These are phyloP conservation scores for Tetramitus jugosus DNA, from an alignment of 208 protist genomes.

Conservation along the genomic window DNA sequence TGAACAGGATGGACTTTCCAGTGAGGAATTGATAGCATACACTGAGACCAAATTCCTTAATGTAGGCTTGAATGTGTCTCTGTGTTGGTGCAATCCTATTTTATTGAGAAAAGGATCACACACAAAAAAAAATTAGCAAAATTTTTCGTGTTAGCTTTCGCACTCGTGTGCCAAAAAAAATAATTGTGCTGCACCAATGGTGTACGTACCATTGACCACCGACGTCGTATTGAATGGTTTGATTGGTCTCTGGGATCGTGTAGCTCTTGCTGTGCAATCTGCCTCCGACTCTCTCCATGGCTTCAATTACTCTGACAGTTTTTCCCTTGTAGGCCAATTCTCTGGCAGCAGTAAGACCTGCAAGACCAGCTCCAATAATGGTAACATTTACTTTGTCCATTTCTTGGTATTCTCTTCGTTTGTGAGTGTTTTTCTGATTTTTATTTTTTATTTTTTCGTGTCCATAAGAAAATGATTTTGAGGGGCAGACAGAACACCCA, in stretches of 20 bases:
- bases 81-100: background rate
- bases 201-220: background rate
- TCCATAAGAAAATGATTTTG: no score
- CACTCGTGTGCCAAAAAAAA: background rate
- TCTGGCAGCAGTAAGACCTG: background rate
- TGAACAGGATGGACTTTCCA: no score
- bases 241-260: background rate
- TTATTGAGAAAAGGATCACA: background rate
- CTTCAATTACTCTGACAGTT: background rate
- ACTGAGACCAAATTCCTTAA: no score
- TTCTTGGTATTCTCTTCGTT: no score
- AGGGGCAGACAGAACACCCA: no score
- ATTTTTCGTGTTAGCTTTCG: no score
- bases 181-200: background rate
- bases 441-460: no score
- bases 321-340: background rate
- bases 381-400: slow-evolving; percentile 1
- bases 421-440: no score
- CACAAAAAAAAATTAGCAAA: background rate
- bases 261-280: background rate
- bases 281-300: slow-evolving; percentile 1
- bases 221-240: background rate
- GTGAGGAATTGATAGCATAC: no score
- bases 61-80: background rate
- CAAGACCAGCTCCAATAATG: slow-evolving; percentile 18